A percentile compares a stretch with the other conserved stretches of the same genome.
Conservation (phyloP, 352 stramenopile genomes). For the Phytophthora pluvialis region DNA sequence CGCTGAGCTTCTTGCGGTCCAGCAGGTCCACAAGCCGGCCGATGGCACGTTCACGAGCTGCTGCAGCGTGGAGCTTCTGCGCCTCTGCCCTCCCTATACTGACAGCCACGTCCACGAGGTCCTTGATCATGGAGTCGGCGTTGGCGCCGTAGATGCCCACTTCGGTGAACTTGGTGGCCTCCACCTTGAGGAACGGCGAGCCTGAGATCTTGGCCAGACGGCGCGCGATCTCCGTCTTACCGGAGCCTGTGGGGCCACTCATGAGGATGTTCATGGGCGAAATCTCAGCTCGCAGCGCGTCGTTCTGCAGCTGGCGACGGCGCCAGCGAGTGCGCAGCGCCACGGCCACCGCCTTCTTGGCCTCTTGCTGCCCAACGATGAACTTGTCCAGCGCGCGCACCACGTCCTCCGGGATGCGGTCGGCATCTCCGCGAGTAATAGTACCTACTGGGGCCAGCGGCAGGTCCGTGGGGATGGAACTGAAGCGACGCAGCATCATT, state of each 20-base stretch:
- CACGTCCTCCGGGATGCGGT: constrained; percentile 92
- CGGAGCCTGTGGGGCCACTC: constrained; percentile 98
- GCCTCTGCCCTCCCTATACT: constrained; percentile 84
- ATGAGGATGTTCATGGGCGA: constrained; percentile 99
- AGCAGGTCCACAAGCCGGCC: constrained; percentile 89
- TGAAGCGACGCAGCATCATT: constrained; percentile 36
- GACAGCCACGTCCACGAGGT: constrained; percentile 97
- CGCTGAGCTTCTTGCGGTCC: constrained; percentile 49
- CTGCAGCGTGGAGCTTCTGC: constrained; percentile 86
- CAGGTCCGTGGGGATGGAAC: constrained; percentile 25
- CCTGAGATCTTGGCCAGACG: constrained; percentile 97
- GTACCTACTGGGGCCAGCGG: constrained; percentile 14
- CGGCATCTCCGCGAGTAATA: constrained; percentile 18
- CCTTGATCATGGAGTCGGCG: constrained; percentile 98
- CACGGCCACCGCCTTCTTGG: constrained; percentile 98
- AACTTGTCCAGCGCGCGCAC: constrained; percentile 95
- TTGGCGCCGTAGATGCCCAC: constrained; percentile 99
- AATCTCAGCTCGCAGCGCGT: constrained; percentile 85
- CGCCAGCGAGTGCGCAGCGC: constrained; percentile 98
- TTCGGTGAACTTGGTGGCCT: constrained; percentile 99
- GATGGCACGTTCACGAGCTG: constrained; percentile 91
- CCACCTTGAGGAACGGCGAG: constrained; percentile 98
- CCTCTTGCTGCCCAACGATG: constrained; percentile 96
- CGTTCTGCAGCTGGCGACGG: constrained; percentile 92
- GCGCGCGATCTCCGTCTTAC: constrained; percentile 98